These are phyloP conservation scores for Aegilops tauschii DNA, from an alignment of 176 grass and related monocot species.

Conservation along the genomic window DNA sequence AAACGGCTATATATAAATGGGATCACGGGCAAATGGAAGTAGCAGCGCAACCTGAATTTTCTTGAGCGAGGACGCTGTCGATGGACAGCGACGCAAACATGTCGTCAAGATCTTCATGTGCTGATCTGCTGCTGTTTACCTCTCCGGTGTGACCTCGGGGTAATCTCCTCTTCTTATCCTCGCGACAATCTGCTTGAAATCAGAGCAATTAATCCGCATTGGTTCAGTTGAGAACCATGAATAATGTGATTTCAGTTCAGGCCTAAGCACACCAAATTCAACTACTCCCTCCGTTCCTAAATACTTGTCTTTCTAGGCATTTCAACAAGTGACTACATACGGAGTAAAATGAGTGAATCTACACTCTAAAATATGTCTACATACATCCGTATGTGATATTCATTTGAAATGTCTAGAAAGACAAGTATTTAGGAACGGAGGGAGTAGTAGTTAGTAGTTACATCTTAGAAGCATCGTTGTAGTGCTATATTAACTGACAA, in stretches of 20 bases:
- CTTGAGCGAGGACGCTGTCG: neutral
- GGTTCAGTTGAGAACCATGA: neutral
- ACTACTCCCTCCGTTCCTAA: no score
- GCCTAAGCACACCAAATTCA: no score
- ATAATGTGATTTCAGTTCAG: neutral
- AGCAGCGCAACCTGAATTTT: neutral
- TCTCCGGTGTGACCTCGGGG: neutral
- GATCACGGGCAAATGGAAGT: neutral
- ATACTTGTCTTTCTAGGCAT: no score
- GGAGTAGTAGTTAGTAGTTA: no score
- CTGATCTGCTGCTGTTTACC: neutral
- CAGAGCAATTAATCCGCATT: neutral
- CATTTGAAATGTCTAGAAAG: no score
- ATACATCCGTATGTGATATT: no score
- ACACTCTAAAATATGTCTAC: no score
- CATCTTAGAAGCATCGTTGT: no score
- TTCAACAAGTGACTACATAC: no score
- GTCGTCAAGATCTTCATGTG: neutral
- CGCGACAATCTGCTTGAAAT: neutral
- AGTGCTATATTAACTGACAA: no score
- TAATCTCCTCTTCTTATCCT: constrained; percentile 9
- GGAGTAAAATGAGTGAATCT: no score
- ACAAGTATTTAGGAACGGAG: no score
- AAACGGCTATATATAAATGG: neutral
- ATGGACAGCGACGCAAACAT: neutral